Conservation (phyloP, 2,329 filamentous ascomycete genomes). For the Alternaria arbusti region DNA sequence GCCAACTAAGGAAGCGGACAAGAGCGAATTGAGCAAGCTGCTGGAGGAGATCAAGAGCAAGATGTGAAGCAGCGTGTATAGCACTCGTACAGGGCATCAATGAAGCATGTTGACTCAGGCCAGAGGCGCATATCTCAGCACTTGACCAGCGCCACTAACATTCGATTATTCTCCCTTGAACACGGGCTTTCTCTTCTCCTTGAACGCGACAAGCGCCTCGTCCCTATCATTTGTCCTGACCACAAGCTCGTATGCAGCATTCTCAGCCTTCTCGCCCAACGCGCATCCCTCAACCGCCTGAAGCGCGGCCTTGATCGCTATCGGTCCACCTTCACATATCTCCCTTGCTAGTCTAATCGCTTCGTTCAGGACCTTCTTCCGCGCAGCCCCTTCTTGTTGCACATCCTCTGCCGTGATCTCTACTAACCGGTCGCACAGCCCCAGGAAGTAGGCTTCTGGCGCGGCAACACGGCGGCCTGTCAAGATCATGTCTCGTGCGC, state of each 20-base stretch:
- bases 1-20: slow-evolving; percentile 77
- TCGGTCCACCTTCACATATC: slow-evolving; percentile 88
- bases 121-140: neutral
- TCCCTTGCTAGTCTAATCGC: slow-evolving; percentile 79
- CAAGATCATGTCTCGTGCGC: slow-evolving; percentile 88
- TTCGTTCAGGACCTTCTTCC: slow-evolving; percentile 73
- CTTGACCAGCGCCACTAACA: neutral
- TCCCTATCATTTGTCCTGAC: slow-evolving; percentile 83
- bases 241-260: slow-evolving; percentile 83
- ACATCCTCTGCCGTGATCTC: slow-evolving; percentile 71
- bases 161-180: slow-evolving; percentile 61
- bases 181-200: slow-evolving; percentile 73
- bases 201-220: slow-evolving; percentile 87
- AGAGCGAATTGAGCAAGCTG: slow-evolving; percentile 81
- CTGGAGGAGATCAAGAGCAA: slow-evolving; percentile 86
- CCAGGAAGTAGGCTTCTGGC: slow-evolving; percentile 88
- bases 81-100: slow-evolving; percentile 1
- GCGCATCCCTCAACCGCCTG: slow-evolving; percentile 75
- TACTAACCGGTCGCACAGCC: slow-evolving; percentile 87
- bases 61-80: slow-evolving; percentile 62
- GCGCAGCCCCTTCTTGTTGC: slow-evolving; percentile 59
- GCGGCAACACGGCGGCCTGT: slow-evolving; percentile 86
- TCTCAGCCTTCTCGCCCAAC: slow-evolving; percentile 76
- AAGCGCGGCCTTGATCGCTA: slow-evolving; percentile 80
- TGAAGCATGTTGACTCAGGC: slow-evolving; percentile 20